phyloP scores from a whole-genome alignment of 352 stramenopile genomes.

The Pythium pyrilobum region DNA sequence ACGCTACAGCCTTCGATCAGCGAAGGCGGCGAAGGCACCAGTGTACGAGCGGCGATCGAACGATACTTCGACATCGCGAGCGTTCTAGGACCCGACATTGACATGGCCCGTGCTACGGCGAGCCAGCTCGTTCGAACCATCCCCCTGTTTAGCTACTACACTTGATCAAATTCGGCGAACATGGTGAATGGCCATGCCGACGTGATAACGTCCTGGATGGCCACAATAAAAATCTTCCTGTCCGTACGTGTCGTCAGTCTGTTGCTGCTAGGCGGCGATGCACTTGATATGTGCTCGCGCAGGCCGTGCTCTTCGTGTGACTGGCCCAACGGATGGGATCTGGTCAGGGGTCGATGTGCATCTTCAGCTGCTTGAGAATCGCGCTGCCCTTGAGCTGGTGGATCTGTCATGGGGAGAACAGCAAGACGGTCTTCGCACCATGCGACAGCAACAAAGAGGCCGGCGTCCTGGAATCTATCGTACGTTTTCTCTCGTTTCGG shows the following conservation, averaged over 20 bases:
- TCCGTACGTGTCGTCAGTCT: too few species aligned
- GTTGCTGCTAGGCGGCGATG: too few species aligned
- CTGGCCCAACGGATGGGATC: constrained; percentile 63
- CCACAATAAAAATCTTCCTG: too few species aligned
- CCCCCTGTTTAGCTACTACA: too few species aligned
- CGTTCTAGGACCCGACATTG: constrained; percentile 10
- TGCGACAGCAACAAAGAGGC: neutral
- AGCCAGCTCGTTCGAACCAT: constrained; percentile 6
- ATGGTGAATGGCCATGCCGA: too few species aligned
- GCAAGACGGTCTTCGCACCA: constrained; percentile 4
- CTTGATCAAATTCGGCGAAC: too few species aligned
- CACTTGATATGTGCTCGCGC: constrained; percentile 62
- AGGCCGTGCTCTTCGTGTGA: constrained; percentile 68
- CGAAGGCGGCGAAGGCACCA: constrained; percentile 17
- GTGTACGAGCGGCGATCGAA: constrained; percentile 20
- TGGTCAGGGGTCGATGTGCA: constrained; percentile 59
- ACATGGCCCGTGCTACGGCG: constrained; percentile 12
- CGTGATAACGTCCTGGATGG: too few species aligned
- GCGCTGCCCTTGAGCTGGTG: constrained; percentile 81
- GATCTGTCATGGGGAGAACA: too few species aligned
- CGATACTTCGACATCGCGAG: constrained; percentile 27
- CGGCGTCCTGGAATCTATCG: neutral
- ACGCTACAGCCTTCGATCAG: constrained; percentile 14
- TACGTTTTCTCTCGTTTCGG: constrained; percentile 94
- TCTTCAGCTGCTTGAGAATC: constrained; percentile 69